Evolutionary conservation across 345 rosid species (phyloP).

Genomic region (Streptanthus diversifolius): DNA sequence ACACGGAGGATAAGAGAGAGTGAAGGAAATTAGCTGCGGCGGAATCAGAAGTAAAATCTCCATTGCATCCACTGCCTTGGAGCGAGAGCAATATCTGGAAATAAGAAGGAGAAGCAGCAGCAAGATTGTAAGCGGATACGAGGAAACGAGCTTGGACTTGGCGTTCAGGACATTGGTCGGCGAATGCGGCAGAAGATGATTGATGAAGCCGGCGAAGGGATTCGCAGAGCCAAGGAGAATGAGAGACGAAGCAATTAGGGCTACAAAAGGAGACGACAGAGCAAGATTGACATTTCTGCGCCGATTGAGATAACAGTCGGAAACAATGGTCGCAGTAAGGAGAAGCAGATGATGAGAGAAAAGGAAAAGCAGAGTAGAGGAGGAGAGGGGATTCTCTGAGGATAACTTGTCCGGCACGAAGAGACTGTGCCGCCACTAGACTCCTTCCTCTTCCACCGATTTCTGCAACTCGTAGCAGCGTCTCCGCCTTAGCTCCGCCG

Average conservation of each 20-base stretch:
- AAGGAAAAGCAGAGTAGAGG: slow-evolving; percentile 64
- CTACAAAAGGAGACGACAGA: slow-evolving; percentile 47
- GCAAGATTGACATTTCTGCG: slow-evolving; percentile 47
- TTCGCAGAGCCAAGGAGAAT: slow-evolving; percentile 68
- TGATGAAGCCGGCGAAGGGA: slow-evolving; percentile 48
- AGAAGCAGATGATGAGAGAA: slow-evolving; percentile 25
- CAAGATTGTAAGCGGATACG: slow-evolving; percentile 66
- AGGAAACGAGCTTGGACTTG: slow-evolving; percentile 75
- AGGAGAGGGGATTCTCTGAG: slow-evolving; percentile 70
- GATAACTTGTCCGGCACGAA: slow-evolving; percentile 56
- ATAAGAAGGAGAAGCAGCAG: slow-evolving; percentile 46
- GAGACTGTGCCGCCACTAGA: slow-evolving; percentile 47
- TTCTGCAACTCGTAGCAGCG: slow-evolving; percentile 41
- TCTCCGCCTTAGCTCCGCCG: slow-evolving; percentile 23
- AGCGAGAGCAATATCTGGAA: slow-evolving; percentile 65
- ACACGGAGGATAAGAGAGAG: slow-evolving; percentile 50
- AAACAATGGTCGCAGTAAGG: slow-evolving; percentile 62
- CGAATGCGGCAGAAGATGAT: slow-evolving; percentile 24
- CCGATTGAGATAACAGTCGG: slow-evolving; percentile 28
- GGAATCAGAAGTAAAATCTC: slow-evolving; percentile 27
- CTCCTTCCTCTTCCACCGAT: slow-evolving; percentile 62
- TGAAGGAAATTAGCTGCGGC: slow-evolving; percentile 49
- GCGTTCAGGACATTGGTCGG: slow-evolving; percentile 44
- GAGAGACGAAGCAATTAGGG: slow-evolving; percentile 49
- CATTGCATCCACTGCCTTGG: slow-evolving; percentile 53